Conservation (phyloP, 2,329 filamentous ascomycete species). For the Aspergillus ustus region DNA sequence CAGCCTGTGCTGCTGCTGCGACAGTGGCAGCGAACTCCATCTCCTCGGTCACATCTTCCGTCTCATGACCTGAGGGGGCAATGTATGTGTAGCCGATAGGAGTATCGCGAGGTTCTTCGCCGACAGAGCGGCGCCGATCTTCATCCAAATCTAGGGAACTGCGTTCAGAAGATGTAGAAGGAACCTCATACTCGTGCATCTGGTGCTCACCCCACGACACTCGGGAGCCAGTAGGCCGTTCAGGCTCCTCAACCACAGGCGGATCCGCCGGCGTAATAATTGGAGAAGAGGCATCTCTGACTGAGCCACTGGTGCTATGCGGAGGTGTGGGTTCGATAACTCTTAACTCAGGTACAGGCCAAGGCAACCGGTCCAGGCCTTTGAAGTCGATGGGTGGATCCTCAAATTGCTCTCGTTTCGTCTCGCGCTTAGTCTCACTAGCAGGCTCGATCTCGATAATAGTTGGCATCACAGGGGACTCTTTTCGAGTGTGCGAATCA, state of each 20-base stretch:
- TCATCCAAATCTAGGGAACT: slow-evolving; percentile 34
- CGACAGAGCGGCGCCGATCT: not conserved
- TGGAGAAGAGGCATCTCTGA: slow-evolving; percentile 37
- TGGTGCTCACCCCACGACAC: slow-evolving; percentile 70
- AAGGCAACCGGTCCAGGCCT: slow-evolving; percentile 36
- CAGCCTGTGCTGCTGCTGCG: slow-evolving; percentile 69
- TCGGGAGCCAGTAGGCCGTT: slow-evolving; percentile 55
- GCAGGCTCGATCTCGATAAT: slow-evolving; percentile 39
- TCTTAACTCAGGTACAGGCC: slow-evolving; percentile 58
- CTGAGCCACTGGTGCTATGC: slow-evolving; percentile 50
- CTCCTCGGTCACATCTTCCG: slow-evolving; percentile 57
- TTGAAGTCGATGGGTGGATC: slow-evolving; percentile 3
- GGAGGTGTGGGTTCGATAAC: slow-evolving; percentile 64
- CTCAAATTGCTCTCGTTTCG: slow-evolving; percentile 22
- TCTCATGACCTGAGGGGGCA: slow-evolving; percentile 12
- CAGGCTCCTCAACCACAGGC: slow-evolving; percentile 48
- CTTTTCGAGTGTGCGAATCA: slow-evolving; percentile 38
- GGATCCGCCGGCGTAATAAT: slow-evolving; percentile 41
- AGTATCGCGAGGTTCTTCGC: slow-evolving; percentile 1
- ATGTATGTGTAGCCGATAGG: slow-evolving; percentile 19
- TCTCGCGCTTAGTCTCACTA: slow-evolving; percentile 24
- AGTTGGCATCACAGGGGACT: slow-evolving; percentile 30
- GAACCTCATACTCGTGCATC: slow-evolving; percentile 66
- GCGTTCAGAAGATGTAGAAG: slow-evolving; percentile 56
- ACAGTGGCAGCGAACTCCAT: slow-evolving; percentile 71